Evolutionary conservation across 768 basidiomycete species (phyloP), one percentile per base, ranked within the genome.

Genomic region (Rhizopogon roseolus): DNA sequence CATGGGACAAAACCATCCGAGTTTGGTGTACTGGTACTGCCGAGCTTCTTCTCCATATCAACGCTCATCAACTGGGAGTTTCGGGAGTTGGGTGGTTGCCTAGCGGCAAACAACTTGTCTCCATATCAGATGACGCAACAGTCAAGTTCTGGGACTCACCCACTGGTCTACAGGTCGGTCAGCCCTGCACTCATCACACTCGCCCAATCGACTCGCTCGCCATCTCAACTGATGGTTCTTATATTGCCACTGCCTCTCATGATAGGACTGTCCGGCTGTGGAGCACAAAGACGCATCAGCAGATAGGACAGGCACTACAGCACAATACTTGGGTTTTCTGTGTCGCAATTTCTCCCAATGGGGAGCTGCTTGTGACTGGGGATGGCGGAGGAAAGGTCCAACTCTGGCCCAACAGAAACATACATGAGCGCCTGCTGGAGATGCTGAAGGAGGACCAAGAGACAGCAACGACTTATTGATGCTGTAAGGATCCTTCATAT

Each of bases 191-290:
- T 41, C 65, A 66, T 41, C 61, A 68, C 50, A 59, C 61, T 16
- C 62, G 60, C 39, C 57, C 64, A 54, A 61, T 71, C 54, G 63
- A 60, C 44, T 70, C 68, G 51, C 64, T 69, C 49, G 61, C 68
- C 43, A 62, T 69, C 29, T 69, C 68, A 8, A 8, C 29, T 29
- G 28, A 44, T 34, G 32, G 52, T 6, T 19, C 8, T 7, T 13
- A 44, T 16, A 8, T 53, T 16, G 42, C 34, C 17, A 36, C 42
- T 34, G 52, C 52, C 11, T 36, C 52, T 6, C 32, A 14, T 22
- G 52, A 53, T 34, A 16, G 19, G 25, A 44, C 52, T 14, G 52
- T 53, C 7, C 41, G 42, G 16, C 52, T 53, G 11, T 53, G 52
- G 52, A 53, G 34, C 41, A 53, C 52, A 9, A 17, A 32, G 4